phyloP scores from a whole-genome alignment of 805 yeast species.

The Saccharomyces kudriavzevii region DNA sequence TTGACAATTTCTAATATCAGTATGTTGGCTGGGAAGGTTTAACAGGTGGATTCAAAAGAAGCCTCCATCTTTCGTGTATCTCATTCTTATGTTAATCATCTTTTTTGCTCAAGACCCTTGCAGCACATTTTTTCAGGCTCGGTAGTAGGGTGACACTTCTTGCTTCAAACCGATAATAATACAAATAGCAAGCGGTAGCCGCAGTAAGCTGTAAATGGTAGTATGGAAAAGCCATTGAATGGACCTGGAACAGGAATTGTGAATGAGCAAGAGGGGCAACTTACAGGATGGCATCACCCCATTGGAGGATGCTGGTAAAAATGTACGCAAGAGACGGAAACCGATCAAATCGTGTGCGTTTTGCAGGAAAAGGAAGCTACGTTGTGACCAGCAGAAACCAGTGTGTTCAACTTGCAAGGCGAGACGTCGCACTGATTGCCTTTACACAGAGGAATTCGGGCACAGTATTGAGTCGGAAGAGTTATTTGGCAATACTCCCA shows the following conservation, averaged over 20 bases:
- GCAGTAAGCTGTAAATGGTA: neutral
- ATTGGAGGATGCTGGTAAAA: neutral
- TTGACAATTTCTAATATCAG: neutral
- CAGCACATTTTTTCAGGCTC: neutral
- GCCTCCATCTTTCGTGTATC: neutral
- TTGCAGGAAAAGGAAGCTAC: constrained; percentile 24
- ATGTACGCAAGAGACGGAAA: constrained; percentile 13
- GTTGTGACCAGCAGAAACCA: constrained; percentile 25
- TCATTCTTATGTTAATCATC: neutral
- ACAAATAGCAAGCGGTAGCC: neutral
- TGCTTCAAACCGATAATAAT: neutral
- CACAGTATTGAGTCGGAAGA: constrained; percentile 14
- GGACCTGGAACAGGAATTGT: neutral
- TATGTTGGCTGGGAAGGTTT: neutral
- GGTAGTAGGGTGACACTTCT: neutral
- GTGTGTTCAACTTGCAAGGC: constrained; percentile 21
- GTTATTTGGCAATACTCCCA: constrained; percentile 18
- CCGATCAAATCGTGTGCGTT: constrained; percentile 25
- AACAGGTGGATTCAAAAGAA: neutral
- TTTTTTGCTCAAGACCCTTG: neutral
- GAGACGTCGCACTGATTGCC: constrained; percentile 13
- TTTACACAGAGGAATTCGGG: constrained; percentile 13
- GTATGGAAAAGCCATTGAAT: neutral
- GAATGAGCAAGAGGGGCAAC: neutral
- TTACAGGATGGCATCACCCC: neutral